Evolutionary conservation across 164 flowering plant species (phyloP), one percentile per base, ranked within the genome.

Genomic region (Macadamia tetraphylla): DNA sequence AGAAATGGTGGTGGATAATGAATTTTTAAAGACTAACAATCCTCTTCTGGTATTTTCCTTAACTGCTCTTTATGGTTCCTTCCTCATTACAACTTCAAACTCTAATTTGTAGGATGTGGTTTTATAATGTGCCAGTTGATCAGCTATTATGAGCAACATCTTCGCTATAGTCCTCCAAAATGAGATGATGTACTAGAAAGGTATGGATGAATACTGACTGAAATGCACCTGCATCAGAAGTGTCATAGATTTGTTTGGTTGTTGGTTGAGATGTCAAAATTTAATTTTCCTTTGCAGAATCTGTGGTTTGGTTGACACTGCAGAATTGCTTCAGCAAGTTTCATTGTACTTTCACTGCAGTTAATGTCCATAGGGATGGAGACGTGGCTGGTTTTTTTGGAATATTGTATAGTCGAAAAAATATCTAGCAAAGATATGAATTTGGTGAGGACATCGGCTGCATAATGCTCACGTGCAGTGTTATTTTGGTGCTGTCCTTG

Each of bases 141-240:
- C 70, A 74, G 78, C 75, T 91, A 81, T 76, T 91, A 91, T 67
- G 97, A 91, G 84, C 88, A 89, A 69, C 86, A 88, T 81, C 83
- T 91, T 46, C 88, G 87, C 42, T 91, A 89, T 72, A 76, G 62
- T 74, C 67, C 81, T 60, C 23, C 77, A 78, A 81, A 44, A 60
- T 65, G 40, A 51, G 40, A 51, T 23, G 23, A 23, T 52, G 44
- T 53, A 11, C 6, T 53, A 4, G 3, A 14, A 53, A 13, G 57
- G 57, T 14, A 14, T 53, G 57, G 18, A 11, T 11, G 15, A 17
- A 13, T 53, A 53, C 23, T 4, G 57, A 1, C 17, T 53, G 57
- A 53, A 53, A 53, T 14, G 13, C 51, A 14, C 14, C 57, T 53
- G 2, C 57, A 4, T 14, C 17, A 12, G 1, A 13, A 53, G 6